Conservation (phyloP, 305 asterid species). For the Fraxinus albicans region DNA sequence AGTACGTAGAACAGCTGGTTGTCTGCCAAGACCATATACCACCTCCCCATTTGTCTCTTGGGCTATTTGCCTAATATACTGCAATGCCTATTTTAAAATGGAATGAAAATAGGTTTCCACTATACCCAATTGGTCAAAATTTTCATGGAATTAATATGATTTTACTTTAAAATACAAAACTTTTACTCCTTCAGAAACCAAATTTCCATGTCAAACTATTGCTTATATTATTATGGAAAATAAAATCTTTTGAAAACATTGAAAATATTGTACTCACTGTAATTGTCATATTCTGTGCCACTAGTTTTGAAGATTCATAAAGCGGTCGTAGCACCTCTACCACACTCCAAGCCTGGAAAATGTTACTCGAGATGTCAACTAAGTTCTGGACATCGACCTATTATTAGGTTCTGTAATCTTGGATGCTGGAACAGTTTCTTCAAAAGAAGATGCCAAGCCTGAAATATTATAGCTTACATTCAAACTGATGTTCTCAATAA, state of each 20-base stretch:
- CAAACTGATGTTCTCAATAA: too few species aligned
- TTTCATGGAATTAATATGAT: background rate
- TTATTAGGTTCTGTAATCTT: too few species aligned
- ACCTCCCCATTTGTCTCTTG: slow-evolving; percentile 63
- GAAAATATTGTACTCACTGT: slow-evolving; percentile 48
- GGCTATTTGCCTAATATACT: too few species aligned
- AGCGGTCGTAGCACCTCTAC: slow-evolving; percentile 52
- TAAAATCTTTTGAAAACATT: background rate
- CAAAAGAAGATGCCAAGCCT: too few species aligned
- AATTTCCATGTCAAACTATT: too few species aligned
- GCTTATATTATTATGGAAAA: background rate
- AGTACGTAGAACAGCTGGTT: slow-evolving; percentile 77
- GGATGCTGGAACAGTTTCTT: too few species aligned
- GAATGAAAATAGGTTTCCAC: background rate
- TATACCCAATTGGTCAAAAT: too few species aligned
- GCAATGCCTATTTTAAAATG: slow-evolving; percentile 47
- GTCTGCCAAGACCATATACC: slow-evolving; percentile 77
- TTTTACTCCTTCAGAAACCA: background rate
- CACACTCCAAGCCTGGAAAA: slow-evolving; percentile 77
- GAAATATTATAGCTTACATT: too few species aligned
- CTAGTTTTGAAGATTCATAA: slow-evolving; percentile 30
- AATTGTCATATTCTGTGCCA: slow-evolving; percentile 80
- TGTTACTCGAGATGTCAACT: background rate
- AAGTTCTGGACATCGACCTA: background rate
- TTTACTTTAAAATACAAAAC: background rate